Percentiles rank a stretch among this genome's conserved stretches.
phyloP scores from a whole-genome alignment of 192 early-diverging fungal genomes.

The Backusella parvicylindrica region DNA sequence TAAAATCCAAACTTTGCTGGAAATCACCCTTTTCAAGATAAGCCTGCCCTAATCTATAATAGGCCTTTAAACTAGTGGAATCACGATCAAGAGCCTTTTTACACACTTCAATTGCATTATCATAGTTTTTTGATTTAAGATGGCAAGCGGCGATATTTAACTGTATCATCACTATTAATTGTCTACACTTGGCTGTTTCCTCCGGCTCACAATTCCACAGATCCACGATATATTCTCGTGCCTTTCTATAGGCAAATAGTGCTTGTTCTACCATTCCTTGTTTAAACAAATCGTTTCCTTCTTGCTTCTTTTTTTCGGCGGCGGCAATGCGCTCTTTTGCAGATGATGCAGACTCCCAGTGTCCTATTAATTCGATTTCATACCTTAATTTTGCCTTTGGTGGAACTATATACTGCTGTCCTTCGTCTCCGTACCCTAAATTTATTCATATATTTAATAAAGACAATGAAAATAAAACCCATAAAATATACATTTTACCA shows the following conservation, averaged over 20 bases:
- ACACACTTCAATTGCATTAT: constrained; percentile 29
- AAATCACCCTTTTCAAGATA: constrained; percentile 42
- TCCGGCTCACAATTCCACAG: constrained; percentile 20
- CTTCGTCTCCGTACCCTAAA: constrained; percentile 34
- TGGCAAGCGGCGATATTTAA: constrained; percentile 30
- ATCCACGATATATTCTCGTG: constrained; percentile 26
- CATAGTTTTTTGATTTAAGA: constrained; percentile 5
- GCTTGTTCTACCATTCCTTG: constrained; percentile 26
- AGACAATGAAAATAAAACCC: too few relatives aligned
- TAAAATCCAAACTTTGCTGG: constrained; percentile 28
- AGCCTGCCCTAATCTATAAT: constrained; percentile 42
- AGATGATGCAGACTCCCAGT: constrained; percentile 34
- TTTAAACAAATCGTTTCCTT: constrained; percentile 39
- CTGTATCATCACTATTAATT: constrained; percentile 14
- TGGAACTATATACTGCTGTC: constrained; percentile 35
- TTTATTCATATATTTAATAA: neutral
- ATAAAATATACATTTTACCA: constrained; percentile 26
- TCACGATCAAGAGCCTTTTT: constrained; percentile 28
- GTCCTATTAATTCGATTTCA: constrained; percentile 39
- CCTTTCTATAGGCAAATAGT: constrained; percentile 33
- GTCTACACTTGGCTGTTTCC: constrained; percentile 12
- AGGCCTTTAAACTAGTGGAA: constrained; percentile 34
- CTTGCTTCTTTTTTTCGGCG: constrained; percentile 38
- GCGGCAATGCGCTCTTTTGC: constrained; percentile 30
- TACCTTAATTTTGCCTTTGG: constrained; percentile 37